Percentiles rank a stretch among this genome's conserved stretches.
Evolutionary conservation across 306 rosid genomes (phyloP).

Genomic region (Coriaria nepalensis): DNA sequence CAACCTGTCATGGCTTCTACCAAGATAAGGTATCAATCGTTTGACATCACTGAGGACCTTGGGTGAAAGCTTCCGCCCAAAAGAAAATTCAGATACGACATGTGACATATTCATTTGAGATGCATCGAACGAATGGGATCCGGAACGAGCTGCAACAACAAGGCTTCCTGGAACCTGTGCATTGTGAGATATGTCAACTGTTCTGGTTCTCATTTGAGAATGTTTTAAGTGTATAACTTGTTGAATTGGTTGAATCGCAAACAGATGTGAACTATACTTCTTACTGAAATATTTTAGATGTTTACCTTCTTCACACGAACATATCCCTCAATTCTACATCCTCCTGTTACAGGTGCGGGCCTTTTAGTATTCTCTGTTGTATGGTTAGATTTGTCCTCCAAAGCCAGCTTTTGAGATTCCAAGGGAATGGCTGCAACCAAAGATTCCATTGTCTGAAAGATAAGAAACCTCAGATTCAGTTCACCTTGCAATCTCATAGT

Average conservation of each 20-base stretch:
- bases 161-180: constrained; percentile 92
- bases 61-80: constrained; percentile 55
- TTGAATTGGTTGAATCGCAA: background rate
- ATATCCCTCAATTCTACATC: constrained; percentile 83
- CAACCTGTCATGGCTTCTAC: constrained; percentile 76
- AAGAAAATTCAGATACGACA: constrained; percentile 57
- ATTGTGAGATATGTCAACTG: constrained; percentile 11
- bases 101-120: constrained; percentile 98
- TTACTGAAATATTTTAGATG: constrained; percentile 1
- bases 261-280: background rate
- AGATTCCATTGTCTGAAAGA: constrained; percentile 55
- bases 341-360: constrained; percentile 87
- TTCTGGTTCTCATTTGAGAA: too few species aligned
- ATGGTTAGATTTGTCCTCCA: constrained; percentile 49
- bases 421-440: constrained; percentile 49
- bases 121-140: constrained; percentile 83
- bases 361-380: constrained; percentile 40
- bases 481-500: constrained; percentile 10
- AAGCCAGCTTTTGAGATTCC: constrained; percentile 39
- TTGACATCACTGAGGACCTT: constrained; percentile 57
- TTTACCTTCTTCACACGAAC: constrained; percentile 90
- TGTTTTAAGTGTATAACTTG: too few species aligned
- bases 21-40: constrained; percentile 66
- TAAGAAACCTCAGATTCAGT: constrained; percentile 18
- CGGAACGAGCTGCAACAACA: constrained; percentile 71